Base-by-base conservation (phyloP, 2,329 filamentous ascomycete genomes). In the Neocucurbitaria cava region DNA sequence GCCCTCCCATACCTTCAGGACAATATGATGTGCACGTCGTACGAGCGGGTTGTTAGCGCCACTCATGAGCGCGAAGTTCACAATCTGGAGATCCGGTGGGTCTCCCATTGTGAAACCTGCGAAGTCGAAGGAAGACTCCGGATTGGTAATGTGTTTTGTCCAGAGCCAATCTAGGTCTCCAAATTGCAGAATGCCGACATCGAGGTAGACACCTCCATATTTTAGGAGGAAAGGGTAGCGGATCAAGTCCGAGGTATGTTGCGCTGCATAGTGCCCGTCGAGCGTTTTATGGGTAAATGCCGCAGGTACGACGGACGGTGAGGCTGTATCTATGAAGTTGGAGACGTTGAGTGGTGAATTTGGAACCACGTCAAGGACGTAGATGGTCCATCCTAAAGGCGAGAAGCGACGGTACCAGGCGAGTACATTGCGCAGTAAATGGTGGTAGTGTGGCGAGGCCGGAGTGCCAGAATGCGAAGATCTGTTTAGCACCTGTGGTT, bases 381-480 rank as follows among this genome's bases (percentile, higher is more conserved):
- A 82, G 45, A 86, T 70, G 0, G 68, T 76, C 84, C 84, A 87
- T 24, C 83, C 83, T 18, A 76, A 69, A 40, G 76, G 78, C 0
- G 78, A 75, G 49, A 84, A 78, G n/a, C 83, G 79, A 2, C 83
- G 77, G 61, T 85, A 76, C 79, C 82, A 86, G 46, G 81, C 76
- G 36, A 82, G 77, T 24, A 86, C 74, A 55, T 81, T 85, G 36
- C 84, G 82, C 52, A 81, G 72, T 4, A 79, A 76, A 65, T 0
- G 77, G 75, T 52, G 83, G 81, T 77, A 86, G 81, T 23, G 68
- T 71, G 3, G 59, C 39, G 61, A 79, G 82, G 24, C 83, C 83
- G 3, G 71, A 72, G 65, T 85, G 77, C 84, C 84, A 87, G 71
- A 84, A 86, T 64, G 85, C 83, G 78, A 83, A 87, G 23, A 86